Percentiles rank a stretch among this genome's conserved stretches.
Evolutionary conservation across 2,329 filamentous ascomycete species (phyloP).

Genomic region (Mycosphaerelloides madeirae): DNA sequence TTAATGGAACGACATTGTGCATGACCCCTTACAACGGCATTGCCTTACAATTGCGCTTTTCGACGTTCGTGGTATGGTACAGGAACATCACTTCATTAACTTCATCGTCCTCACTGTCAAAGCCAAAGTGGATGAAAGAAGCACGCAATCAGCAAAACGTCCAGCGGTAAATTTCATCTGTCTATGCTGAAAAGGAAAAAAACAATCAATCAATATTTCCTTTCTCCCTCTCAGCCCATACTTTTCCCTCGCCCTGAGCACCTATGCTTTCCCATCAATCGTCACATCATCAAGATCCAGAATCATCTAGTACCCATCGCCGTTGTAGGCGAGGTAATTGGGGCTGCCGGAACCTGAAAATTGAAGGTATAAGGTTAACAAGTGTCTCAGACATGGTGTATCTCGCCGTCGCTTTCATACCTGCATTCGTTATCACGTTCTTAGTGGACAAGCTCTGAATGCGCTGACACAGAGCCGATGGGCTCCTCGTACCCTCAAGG

Average conservation of each 20-base stretch:
- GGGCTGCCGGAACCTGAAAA: neutral
- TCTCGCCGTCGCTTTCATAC: neutral
- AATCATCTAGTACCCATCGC: constrained; percentile 3
- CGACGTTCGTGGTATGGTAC: no score
- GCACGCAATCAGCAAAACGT: no score
- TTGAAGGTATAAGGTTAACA: neutral
- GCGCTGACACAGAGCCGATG: constrained; percentile 15
- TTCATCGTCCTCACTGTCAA: no score
- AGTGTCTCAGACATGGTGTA: neutral
- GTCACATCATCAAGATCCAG: no score
- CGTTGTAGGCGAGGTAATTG: constrained; percentile 15
- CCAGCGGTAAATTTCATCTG: no score
- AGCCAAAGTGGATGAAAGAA: no score
- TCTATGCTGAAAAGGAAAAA: neutral
- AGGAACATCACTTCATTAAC: no score
- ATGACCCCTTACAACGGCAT: no score
- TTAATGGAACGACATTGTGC: no score
- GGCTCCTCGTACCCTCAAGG: constrained; percentile 15
- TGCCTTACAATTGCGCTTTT: no score
- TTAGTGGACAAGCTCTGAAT: constrained; percentile 15
- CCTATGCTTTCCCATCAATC: neutral
- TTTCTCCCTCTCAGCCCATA: no score
- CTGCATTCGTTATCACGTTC: constrained; percentile 7
- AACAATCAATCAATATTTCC: neutral
- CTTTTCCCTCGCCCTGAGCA: neutral